These are phyloP conservation scores for Nitzschia inconspicua DNA, from an alignment of 108 stramenopile species.

Conservation along the genomic window DNA sequence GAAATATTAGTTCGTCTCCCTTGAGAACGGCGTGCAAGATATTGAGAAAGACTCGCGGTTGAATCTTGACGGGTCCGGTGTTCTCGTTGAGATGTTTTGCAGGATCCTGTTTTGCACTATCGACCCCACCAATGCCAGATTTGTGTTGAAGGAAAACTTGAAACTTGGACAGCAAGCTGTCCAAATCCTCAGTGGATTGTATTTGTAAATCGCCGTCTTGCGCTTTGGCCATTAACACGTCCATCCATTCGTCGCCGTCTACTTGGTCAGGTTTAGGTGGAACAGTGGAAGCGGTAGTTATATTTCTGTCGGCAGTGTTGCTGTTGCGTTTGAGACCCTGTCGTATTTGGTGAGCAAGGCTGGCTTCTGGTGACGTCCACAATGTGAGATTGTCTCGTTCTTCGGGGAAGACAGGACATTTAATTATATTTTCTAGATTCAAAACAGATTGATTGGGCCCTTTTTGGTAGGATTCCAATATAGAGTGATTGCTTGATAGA, in stretches of 20 bases:
- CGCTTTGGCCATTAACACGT: conserved; percentile 17
- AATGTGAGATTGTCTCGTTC: conserved; percentile 36
- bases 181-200: conserved; percentile 16
- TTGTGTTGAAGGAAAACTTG: conserved; percentile 50
- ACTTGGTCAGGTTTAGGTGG: conserved; percentile 38
- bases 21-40: conserved; percentile 48
- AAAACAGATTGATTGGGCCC: conserved; percentile 47
- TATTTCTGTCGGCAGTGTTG: background rate
- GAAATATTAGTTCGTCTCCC: conserved; percentile 20
- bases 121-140: conserved; percentile 58
- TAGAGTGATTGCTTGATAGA: background rate
- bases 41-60: conserved; percentile 60
- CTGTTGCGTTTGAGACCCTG: conserved; percentile 21
- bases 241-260: conserved; percentile 66
- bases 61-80: conserved; percentile 34
- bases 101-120: background rate
- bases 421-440: conserved; percentile 32
- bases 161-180: conserved; percentile 44
- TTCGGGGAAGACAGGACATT: conserved; percentile 62
- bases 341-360: conserved; percentile 38
- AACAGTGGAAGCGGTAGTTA: conserved; percentile 11
- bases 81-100: background rate
- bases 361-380: conserved; percentile 34
- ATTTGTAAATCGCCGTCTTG: background rate
- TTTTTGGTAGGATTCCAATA: conserved; percentile 39